Evolutionary conservation across 23 red algal species (phyloP).

Genomic region (Chondrus crispus): DNA sequence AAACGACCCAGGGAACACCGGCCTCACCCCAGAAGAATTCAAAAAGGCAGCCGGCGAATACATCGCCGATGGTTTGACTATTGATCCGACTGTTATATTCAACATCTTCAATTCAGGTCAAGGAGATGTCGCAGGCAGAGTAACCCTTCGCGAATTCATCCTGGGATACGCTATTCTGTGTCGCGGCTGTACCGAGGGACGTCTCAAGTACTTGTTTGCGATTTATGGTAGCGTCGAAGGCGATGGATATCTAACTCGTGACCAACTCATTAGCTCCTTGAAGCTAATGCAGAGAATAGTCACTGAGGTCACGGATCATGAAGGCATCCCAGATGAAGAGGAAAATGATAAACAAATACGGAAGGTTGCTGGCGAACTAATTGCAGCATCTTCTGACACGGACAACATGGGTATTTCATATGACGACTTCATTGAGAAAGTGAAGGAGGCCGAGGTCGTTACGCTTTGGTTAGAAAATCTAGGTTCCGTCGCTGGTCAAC

Average conservation of each 20-base stretch:
- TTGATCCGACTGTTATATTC: conserved; percentile 54
- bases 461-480: conserved; percentile 74
- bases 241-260: conserved; percentile 20
- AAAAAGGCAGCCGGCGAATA: conserved; percentile 30
- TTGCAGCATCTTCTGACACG: conserved; percentile 35
- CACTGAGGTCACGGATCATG: conserved; percentile 24
- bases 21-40: conserved; percentile 62
- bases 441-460: conserved; percentile 41
- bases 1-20: conserved; percentile 36
- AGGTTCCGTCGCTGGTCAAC: conserved; percentile 41
- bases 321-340: conserved; percentile 12
- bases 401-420: conserved; percentile 51
- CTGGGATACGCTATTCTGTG: conserved; percentile 79
- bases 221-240: conserved; percentile 44
- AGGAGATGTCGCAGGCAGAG: conserved; percentile 13
- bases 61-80: conserved; percentile 47
- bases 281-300: conserved; percentile 57
- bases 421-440: conserved; percentile 62
- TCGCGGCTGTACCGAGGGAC: conserved; percentile 51
- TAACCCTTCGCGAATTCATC: conserved; percentile 79
- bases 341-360: conserved; percentile 26
- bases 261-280: conserved; percentile 42
- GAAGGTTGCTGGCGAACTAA: conserved; percentile 36
- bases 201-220: conserved; percentile 72
- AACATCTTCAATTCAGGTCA: conserved; percentile 65